These are phyloP conservation scores for Paecilomyces formosus DNA, from an alignment of 2,329 filamentous ascomycete genomes.

Conservation along the genomic window DNA sequence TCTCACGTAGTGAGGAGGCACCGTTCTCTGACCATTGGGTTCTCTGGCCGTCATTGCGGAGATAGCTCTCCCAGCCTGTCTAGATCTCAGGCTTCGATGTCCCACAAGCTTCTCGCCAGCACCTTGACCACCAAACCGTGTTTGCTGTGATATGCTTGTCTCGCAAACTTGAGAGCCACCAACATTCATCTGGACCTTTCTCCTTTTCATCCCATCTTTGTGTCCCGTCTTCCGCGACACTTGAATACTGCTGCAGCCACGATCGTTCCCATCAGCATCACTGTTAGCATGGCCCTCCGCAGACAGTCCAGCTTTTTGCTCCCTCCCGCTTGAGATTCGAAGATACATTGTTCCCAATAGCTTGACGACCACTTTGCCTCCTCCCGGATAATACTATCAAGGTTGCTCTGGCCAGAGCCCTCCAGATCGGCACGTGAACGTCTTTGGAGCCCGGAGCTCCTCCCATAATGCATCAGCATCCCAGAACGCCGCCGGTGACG, in stretches of 20 bases:
- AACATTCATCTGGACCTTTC: constrained; percentile 10
- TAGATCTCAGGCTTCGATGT: constrained; percentile 20
- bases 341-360: background rate
- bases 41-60: constrained; percentile 26
- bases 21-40: constrained; percentile 17
- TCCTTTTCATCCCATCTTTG: constrained; percentile 7
- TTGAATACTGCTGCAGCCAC: constrained; percentile 1
- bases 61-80: constrained; percentile 27
- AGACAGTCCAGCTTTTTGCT: constrained; percentile 19
- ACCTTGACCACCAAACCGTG: constrained; percentile 21
- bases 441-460: background rate
- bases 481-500: constrained; percentile 65
- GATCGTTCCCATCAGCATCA: constrained; percentile 8
- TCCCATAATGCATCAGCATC: constrained; percentile 77
- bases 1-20: constrained; percentile 19
- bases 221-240: constrained; percentile 1
- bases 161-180: constrained; percentile 8
- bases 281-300: constrained; percentile 34
- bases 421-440: background rate
- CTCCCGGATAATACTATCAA: background rate
- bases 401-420: background rate
- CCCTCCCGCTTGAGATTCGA: constrained; percentile 27
- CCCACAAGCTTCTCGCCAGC: constrained; percentile 11
- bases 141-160: background rate
- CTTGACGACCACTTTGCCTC: background rate